Evolutionary conservation across 176 grass and related monocot species (phyloP).

Genomic region (Oryza coarctata): DNA sequence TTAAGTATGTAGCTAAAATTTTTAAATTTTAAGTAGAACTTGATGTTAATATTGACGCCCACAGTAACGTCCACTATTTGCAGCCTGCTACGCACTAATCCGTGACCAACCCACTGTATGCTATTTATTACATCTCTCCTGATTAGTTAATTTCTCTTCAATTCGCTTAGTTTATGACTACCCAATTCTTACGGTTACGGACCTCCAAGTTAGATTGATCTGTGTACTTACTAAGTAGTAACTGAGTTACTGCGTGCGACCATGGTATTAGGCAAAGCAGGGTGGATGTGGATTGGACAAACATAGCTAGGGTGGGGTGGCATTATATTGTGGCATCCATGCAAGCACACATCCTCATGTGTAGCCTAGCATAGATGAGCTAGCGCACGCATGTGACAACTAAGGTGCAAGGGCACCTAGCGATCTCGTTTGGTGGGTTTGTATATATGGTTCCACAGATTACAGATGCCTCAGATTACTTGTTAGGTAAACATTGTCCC

Average conservation of each 20-base stretch:
- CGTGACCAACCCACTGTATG: too few relatives aligned
- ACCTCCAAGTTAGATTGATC: not conserved
- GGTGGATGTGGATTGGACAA: not conserved
- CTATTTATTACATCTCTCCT: too few relatives aligned
- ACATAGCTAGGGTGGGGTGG: not conserved
- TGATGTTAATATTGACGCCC: too few relatives aligned
- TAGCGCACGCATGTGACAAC: constrained; percentile 35
- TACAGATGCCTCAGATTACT: constrained; percentile 15
- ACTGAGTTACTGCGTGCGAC: not conserved
- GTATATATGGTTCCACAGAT: not conserved
- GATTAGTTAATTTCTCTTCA: too few relatives aligned
- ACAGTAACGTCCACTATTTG: too few relatives aligned
- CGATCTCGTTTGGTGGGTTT: not conserved
- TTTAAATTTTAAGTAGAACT: too few relatives aligned
- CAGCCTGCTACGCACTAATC: too few relatives aligned
- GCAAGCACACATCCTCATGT: constrained; percentile 11
- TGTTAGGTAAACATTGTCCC: constrained; percentile 13
- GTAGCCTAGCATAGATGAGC: not conserved
- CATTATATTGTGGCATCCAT: not conserved
- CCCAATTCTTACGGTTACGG: not conserved
- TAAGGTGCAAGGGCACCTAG: not conserved
- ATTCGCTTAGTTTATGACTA: too few relatives aligned
- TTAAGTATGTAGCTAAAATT: too few relatives aligned
- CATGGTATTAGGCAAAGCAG: not conserved
- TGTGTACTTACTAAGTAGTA: too few relatives aligned